phyloP scores from a whole-genome alignment of 140 eudicot species.

The Anethum foeniculum region DNA sequence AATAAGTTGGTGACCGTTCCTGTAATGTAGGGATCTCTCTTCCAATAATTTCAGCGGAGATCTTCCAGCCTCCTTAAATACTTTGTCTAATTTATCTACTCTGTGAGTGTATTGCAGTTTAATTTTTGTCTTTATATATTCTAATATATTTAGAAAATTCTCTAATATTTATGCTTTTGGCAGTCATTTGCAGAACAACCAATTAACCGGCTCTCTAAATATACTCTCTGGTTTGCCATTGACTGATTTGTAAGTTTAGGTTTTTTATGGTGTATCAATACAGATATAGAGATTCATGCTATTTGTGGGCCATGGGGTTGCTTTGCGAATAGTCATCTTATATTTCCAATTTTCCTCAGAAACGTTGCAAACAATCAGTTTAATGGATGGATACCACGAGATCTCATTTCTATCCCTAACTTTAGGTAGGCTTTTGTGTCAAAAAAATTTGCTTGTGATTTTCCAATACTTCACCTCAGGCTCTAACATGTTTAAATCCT shows the following conservation, averaged over 20 bases:
- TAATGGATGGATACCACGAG: conserved; percentile 90
- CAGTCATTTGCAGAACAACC: conserved; percentile 84
- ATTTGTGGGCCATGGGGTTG: conserved; percentile 5
- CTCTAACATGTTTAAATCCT: conserved; percentile 3
- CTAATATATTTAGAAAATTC: not conserved
- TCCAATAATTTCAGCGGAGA: conserved; percentile 77
- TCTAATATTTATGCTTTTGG: conserved; percentile 16
- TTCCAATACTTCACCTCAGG: not conserved
- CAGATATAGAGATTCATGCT: conserved; percentile 23
- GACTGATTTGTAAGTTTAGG: conserved; percentile 57
- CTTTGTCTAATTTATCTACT: conserved; percentile 65
- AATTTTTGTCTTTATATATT: not conserved
- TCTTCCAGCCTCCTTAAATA: conserved; percentile 64
- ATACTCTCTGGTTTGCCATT: conserved; percentile 59
- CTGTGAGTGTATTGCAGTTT: conserved; percentile 45
- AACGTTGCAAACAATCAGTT: conserved; percentile 84
- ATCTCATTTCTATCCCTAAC: conserved; percentile 61
- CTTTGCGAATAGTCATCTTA: conserved; percentile 14
- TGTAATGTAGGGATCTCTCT: conserved; percentile 72
- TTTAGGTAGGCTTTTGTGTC: conserved; percentile 47
- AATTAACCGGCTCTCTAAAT: conserved; percentile 69
- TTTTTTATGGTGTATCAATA: not conserved
- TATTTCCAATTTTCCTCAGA: conserved; percentile 30
- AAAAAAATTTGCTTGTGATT: not conserved
- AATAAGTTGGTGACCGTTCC: not conserved